Conservation (phyloP, 164 flowering plant genomes). For the Hamamelis virginiana region DNA sequence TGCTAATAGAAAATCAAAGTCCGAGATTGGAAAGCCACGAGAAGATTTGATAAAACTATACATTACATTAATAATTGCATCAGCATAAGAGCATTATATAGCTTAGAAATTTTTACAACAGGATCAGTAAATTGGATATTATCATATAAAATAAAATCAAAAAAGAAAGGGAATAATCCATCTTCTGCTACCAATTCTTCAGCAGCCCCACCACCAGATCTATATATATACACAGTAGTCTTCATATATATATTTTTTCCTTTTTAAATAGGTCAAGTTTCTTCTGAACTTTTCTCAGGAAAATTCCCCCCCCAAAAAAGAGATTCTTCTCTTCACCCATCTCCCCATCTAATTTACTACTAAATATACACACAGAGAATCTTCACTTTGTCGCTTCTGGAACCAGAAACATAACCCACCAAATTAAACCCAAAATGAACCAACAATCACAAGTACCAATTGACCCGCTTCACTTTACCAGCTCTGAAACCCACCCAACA, state of each 20-base stretch:
- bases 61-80: neutral
- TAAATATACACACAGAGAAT: slow-evolving; percentile 4
- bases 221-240: neutral
- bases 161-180: slow-evolving; percentile 7
- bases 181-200: slow-evolving; percentile 6
- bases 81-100: no score
- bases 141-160: neutral
- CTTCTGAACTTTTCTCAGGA: neutral
- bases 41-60: neutral
- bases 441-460: neutral
- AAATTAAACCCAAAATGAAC: neutral
- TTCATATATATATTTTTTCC: neutral
- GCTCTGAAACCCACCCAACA: slow-evolving; percentile 78
- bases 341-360: no score
- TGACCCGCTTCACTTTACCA: slow-evolving; percentile 42
- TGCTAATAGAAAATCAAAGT: no score
- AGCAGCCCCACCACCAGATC: neutral
- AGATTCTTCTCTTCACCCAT: slow-evolving; percentile 13
- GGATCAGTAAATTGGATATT: neutral
- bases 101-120: neutral
- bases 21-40: no score
- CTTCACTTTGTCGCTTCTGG: slow-evolving; percentile 7
- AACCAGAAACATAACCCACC: neutral
- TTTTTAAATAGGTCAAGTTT: neutral
- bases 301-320: slow-evolving; percentile 17